Base-by-base conservation (phyloP, 805 yeast species). In the Candida multigemmis region DNA sequence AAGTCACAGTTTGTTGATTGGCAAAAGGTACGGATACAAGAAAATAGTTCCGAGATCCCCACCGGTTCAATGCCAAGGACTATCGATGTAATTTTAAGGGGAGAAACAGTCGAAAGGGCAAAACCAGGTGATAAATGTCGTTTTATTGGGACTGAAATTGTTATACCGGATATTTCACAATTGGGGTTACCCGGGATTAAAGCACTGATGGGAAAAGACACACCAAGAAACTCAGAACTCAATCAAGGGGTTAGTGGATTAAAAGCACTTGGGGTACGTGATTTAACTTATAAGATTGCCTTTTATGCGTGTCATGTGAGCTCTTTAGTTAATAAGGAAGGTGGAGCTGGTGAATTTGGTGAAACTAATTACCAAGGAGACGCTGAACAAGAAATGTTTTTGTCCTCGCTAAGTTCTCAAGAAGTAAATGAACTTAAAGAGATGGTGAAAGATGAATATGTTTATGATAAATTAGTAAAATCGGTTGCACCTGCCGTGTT, bases 31-130 rank as follows among this genome's bases (percentile, higher is more conserved):
- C 73, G 96, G 42, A 81, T 89, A 38, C 98, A 89, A 51, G 98
- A 89, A 48, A 91, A 89, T 46, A 77, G 96, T n/a, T 81, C 68
- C 41, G 97, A 89, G 54, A 89, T 89, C 31, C 98, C 98, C 15
- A 85, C 96, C 0, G 98, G 98, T 16, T 86, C 96, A 3, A 89
- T 89, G 98, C 98, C 98, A 14, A 74, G 98, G 51, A 89, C 96
- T 2, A 55, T 89, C 44, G 98, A 89, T 50, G 89, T 89, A 14
- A 81, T 89, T 27, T 57, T 89, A 32, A 68, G 98, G 42, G 97
- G 97, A 27, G 96, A 89, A 40, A 68, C 85, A 28, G 97, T 91
- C 6, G 98, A 89, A 48, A 68, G 86, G 38, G 96, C 96, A 3
- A 91, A 89, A 53, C 96, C 98, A 2, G 98, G 98, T 39, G 97